Evolutionary conservation across 176 grass and related monocot species (phyloP).

Genomic region (Neostapfia colusana): DNA sequence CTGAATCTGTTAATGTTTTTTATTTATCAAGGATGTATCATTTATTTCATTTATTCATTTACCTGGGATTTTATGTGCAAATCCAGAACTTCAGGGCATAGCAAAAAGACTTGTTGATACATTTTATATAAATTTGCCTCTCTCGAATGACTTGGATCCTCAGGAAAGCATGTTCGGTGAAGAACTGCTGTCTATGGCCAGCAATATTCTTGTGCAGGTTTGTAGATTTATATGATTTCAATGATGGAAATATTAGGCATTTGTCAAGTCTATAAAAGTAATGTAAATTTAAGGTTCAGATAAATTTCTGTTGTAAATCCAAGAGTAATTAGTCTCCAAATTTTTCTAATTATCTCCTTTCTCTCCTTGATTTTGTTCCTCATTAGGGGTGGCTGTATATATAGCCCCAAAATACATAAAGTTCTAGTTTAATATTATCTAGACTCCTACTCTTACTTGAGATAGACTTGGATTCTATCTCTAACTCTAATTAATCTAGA

Average conservation of each 20-base stretch:
- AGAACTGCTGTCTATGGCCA: conserved; percentile 88
- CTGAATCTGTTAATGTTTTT: conserved; percentile 24
- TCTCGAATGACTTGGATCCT: conserved; percentile 90
- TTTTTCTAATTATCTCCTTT: too few species aligned
- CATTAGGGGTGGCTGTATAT: too few species aligned
- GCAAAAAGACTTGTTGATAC: conserved; percentile 68
- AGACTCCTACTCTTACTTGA: too few species aligned
- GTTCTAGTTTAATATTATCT: too few species aligned
- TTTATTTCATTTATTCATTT: conserved; percentile 27
- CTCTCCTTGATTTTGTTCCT: too few species aligned
- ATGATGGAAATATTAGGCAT: neutral
- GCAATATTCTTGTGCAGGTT: conserved; percentile 81
- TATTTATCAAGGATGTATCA: neutral
- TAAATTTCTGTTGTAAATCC: too few species aligned
- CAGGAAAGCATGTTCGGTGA: conserved; percentile 96
- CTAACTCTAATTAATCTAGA: too few species aligned
- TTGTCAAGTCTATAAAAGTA: neutral
- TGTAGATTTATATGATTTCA: conserved; percentile 36
- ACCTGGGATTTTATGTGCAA: conserved; percentile 23
- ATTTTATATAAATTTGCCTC: conserved; percentile 77
- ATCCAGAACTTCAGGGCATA: conserved; percentile 69
- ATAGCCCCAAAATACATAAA: too few species aligned
- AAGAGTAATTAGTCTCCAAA: too few species aligned
- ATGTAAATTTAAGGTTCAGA: conserved; percentile 2
- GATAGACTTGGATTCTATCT: too few species aligned